These are phyloP conservation scores for Ophiostoma fasciatum DNA, from an alignment of 2,329 filamentous ascomycete species.

Conservation along the genomic window DNA sequence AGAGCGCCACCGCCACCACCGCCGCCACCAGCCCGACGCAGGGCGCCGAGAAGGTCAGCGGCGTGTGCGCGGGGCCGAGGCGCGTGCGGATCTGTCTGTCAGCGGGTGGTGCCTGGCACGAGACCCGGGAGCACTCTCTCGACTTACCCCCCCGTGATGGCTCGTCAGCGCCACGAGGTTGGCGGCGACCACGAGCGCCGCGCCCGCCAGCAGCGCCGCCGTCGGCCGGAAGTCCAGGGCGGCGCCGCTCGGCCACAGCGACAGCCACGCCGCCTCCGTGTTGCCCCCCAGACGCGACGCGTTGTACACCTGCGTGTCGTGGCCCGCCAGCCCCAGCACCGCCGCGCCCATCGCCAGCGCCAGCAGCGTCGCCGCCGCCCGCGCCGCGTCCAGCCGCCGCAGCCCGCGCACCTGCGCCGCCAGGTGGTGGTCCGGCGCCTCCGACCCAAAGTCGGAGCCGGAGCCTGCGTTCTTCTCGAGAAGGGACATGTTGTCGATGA, in stretches of 20 bases:
- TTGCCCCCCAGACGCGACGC: conserved; percentile 32
- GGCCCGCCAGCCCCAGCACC: conserved; percentile 37
- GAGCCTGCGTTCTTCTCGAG: conserved; percentile 14
- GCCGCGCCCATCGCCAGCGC: conserved; percentile 35
- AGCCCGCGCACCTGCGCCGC: conserved; percentile 25
- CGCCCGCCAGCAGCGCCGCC: conserved; percentile 36
- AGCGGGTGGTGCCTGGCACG: background rate
- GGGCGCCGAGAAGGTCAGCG: conserved; percentile 25
- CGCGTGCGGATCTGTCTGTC: conserved; percentile 23
- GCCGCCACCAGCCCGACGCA: conserved; percentile 29
- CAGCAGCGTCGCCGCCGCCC: conserved; percentile 32
- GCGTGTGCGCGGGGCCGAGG: conserved; percentile 23
- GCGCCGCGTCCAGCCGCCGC: conserved; percentile 27
- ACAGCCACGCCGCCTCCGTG: conserved; percentile 25
- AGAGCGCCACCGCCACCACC: conserved; percentile 39
- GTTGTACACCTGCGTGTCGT: conserved; percentile 40
- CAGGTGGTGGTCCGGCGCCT: conserved; percentile 24
- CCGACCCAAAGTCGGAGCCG: conserved; percentile 34
- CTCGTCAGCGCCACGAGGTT: conserved; percentile 34
- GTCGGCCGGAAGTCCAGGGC: conserved; percentile 42
- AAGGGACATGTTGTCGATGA: conserved; percentile 4
- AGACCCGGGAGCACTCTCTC: no score
- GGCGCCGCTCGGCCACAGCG: conserved; percentile 37
- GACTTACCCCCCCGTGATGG: conserved; percentile 35
- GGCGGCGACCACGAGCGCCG: conserved; percentile 32